Evolutionary conservation across 768 basidiomycete genomes (phyloP).

Genomic region (Suillus bovinus): DNA sequence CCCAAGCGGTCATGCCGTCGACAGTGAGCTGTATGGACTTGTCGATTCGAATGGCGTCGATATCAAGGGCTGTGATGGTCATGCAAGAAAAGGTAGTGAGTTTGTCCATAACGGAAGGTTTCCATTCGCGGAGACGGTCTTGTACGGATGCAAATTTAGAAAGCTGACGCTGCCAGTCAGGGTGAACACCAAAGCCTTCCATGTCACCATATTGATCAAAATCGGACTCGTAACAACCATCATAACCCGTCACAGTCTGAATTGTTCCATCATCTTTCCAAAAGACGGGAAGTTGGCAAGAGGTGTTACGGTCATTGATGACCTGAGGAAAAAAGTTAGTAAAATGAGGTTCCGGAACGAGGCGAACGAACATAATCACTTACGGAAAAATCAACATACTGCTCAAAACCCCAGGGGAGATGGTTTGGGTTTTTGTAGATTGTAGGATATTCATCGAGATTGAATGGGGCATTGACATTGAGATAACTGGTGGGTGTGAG

Average conservation of each 20-base stretch:
- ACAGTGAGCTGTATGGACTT: conserved; percentile 92
- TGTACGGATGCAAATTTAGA: conserved; percentile 96
- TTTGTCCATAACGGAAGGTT: conserved; percentile 72
- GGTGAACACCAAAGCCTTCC: conserved; percentile 97
- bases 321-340: conserved; percentile 40
- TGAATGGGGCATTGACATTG: conserved; percentile 82
- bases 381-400: conserved; percentile 83
- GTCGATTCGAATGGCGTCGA: conserved; percentile 94
- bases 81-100: conserved; percentile 82
- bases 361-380: conserved; percentile 19
- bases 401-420: conserved; percentile 81
- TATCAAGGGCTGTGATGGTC: conserved; percentile 82
- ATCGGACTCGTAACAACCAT: conserved; percentile 79
- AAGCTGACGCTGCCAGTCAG: conserved; percentile 91
- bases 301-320: conserved; percentile 66
- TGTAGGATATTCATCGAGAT: conserved; percentile 67
- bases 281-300: conserved; percentile 76
- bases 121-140: conserved; percentile 94
- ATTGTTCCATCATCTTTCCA: conserved; percentile 77
- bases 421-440: conserved; percentile 76
- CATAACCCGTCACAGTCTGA: conserved; percentile 45
- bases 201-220: conserved; percentile 97
- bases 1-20: conserved; percentile 77
- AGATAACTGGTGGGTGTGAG: conserved; percentile 46
- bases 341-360: conserved; percentile 2